Conservation (phyloP, 2,329 filamentous ascomycete genomes). For the Chaetomium olivaceum region DNA sequence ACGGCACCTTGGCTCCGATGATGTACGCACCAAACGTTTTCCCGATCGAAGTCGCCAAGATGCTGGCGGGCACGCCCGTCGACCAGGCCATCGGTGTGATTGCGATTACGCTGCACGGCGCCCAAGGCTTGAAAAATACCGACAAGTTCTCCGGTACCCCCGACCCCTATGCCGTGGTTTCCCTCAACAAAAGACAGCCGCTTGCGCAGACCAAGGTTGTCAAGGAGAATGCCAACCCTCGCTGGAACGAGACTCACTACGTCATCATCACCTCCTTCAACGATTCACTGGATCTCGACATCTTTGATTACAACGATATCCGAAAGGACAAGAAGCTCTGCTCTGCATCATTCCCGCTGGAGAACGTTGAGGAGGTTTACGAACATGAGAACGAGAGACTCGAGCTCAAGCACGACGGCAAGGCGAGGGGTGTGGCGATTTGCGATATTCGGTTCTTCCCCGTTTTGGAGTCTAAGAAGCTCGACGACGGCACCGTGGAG, state of each 20-base stretch:
- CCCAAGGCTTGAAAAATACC: constrained; percentile 88
- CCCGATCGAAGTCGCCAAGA: constrained; percentile 97
- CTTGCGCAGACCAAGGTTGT: constrained; percentile 88
- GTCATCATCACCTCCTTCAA: constrained; percentile 90
- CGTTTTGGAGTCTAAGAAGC: constrained; percentile 70
- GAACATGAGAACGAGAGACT: constrained; percentile 83
- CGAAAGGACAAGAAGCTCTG: constrained; percentile 97
- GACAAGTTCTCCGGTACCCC: constrained; percentile 91
- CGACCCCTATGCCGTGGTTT: constrained; percentile 85
- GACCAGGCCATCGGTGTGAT: constrained; percentile 95
- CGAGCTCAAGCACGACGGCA: constrained; percentile 81
- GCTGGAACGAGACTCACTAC: constrained; percentile 97
- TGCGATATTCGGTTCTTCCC: constrained; percentile 94
- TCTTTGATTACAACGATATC: constrained; percentile 93
- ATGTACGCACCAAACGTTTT: constrained; percentile 99
- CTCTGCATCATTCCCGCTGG: constrained; percentile 78
- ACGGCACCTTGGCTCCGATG: constrained; percentile 90
- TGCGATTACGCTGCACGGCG: constrained; percentile 86
- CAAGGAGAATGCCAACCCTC: constrained; percentile 79
- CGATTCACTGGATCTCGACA: constrained; percentile 78
- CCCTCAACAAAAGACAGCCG: constrained; percentile 77
- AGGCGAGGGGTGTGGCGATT: constrained; percentile 75
- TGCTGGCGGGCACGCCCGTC: constrained; percentile 89
- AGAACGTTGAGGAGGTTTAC: constrained; percentile 73
- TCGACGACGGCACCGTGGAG: constrained; percentile 74